Base-by-base conservation (phyloP, 805 yeast genomes). In the Kodamaea neixiangensis region DNA sequence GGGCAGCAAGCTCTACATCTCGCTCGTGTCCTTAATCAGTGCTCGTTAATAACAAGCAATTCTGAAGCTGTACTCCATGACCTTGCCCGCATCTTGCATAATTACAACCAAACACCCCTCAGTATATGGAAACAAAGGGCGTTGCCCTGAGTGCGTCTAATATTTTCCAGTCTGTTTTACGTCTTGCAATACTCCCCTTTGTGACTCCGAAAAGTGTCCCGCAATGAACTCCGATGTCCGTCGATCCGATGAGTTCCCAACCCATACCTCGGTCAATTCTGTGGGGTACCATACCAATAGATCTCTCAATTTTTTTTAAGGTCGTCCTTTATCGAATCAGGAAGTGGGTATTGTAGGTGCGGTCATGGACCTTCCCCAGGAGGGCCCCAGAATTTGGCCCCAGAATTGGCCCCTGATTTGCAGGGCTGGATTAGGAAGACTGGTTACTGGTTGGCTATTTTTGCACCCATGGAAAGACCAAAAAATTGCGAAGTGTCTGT, bases 111-210 rank as follows among this genome's bases (percentile, higher is more conserved):
- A 34, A 37, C n/a, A 15, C 19, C 41, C 21, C 21, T 19, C 19
- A 19, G 41, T 37, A 25, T 7, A 22, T 17, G 21, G 13, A 37
- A 10, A 37, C 21, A 17, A 37, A 19, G 41, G 41, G 41, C 41
- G 41, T 37, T 37, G 41, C 41, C 41, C 41, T 37, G 41, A 37
- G 41, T 37, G 41, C 41, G 41, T 37, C 41, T 37, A 37, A 37
- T 37, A 37, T 37, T 37, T 37, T 37, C 15, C 41, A 19, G 41
- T 15, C 41, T 15, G 41, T 37, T 37, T 37, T 37, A 37, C 41
- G 41, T 37, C 41, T 37, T 25, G 31, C 31, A 25, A 25, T 25
- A 25, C 31, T n/a, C 31, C 31, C 11, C 11, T 25, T 25, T 25
- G 31, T 25, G 31, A 25, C 13, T 25, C 31, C 31, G 31, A 25